phyloP scores from a whole-genome alignment of 257 asterid species.

The Solanum chmielewskii region DNA sequence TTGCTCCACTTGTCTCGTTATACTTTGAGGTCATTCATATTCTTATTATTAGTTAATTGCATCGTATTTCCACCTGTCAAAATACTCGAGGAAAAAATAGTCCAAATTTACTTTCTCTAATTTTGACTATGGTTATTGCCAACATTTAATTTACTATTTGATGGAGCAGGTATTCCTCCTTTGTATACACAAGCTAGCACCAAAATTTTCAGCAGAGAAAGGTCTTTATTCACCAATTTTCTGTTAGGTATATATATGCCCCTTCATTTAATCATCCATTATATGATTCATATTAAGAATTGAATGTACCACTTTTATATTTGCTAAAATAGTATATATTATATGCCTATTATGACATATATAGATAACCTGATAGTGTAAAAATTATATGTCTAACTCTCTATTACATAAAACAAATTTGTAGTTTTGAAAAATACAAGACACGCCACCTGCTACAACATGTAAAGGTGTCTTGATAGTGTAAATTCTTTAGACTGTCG shows the following conservation, averaged over 20 bases:
- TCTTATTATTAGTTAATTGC: neutral
- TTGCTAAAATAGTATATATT: neutral
- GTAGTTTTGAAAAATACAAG: neutral
- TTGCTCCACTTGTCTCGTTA: too few relatives aligned
- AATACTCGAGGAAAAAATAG: too few relatives aligned
- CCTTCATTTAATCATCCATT: neutral
- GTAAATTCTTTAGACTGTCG: neutral
- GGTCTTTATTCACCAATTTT: neutral
- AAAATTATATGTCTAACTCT: rapidly evolving
- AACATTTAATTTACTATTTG: neutral
- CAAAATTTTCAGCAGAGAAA: neutral
- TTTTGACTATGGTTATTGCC: neutral
- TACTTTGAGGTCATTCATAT: neutral
- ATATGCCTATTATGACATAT: neutral
- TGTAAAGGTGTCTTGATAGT: neutral
- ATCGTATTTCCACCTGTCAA: neutral
- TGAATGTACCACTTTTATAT: neutral
- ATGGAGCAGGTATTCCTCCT: neutral
- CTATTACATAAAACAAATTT: neutral
- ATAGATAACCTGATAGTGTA: neutral
- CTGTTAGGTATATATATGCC: neutral
- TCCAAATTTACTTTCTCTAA: neutral
- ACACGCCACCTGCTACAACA: neutral
- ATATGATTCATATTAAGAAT: neutral
- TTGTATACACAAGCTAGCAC: neutral